Percentiles rank a stretch among this genome's conserved stretches.
Conservation (phyloP, 192 early-diverging fungal species). For the Coemansia furcata region DNA sequence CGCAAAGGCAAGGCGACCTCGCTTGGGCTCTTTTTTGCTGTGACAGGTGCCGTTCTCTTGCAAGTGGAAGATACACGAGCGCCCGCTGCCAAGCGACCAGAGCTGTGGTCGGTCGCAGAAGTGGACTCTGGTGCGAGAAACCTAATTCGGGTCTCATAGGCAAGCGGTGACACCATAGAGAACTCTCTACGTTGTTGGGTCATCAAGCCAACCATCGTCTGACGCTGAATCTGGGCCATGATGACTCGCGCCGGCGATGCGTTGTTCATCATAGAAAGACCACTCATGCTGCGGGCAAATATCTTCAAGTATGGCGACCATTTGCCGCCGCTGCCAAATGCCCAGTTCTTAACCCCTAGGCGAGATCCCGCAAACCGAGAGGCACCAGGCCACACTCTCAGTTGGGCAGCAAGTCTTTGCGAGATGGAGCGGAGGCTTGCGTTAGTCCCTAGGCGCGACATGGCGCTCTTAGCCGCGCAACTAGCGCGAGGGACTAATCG, state of each 20-base stretch:
- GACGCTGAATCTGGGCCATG: slow-evolving; percentile 42
- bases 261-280: slow-evolving; percentile 3
- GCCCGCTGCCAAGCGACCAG: background rate
- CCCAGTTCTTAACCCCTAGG: slow-evolving; percentile 7
- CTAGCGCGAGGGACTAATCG: slow-evolving; percentile 1
- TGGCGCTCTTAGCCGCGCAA: background rate
- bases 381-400: background rate
- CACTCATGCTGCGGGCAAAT: slow-evolving; percentile 18
- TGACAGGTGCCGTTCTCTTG: background rate
- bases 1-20: background rate
- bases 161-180: slow-evolving; percentile 12
- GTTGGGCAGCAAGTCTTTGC: slow-evolving; percentile 4
- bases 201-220: slow-evolving; percentile 17
- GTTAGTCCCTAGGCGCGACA: slow-evolving; percentile 6
- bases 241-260: slow-evolving; percentile 15
- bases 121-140: background rate
- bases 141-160: slow-evolving; percentile 6
- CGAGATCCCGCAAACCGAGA: slow-evolving; percentile 11
- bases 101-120: background rate
- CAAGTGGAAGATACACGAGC: background rate
- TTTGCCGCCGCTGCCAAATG: slow-evolving; percentile 38
- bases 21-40: background rate
- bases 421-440: slow-evolving; percentile 9
- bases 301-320: slow-evolving; percentile 39
- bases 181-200: slow-evolving; percentile 40